Evolutionary conservation across 768 basidiomycete species (phyloP).

Genomic region (Lentinula detonsa): DNA sequence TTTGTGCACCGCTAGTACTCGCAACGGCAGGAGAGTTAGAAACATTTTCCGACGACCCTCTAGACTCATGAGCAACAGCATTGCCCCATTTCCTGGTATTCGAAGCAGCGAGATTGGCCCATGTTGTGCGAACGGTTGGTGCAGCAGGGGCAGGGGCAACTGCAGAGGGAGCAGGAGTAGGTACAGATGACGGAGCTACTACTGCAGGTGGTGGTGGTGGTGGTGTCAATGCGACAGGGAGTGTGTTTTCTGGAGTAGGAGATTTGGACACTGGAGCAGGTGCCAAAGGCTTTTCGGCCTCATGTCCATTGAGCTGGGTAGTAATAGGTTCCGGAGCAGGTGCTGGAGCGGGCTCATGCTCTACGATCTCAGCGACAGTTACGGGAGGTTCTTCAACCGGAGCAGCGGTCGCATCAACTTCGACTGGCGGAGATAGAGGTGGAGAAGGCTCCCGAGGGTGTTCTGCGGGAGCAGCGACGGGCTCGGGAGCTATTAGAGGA

Average conservation of each 20-base stretch:
- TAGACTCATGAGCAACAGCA: slow-evolving; percentile 70
- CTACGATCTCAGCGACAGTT: slow-evolving; percentile 17
- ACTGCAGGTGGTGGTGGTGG: slow-evolving; percentile 23
- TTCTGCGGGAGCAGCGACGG: slow-evolving; percentile 27
- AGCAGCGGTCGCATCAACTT: slow-evolving; percentile 15
- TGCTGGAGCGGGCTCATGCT: slow-evolving; percentile 20
- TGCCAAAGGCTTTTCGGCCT: slow-evolving; percentile 15
- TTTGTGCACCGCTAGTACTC: slow-evolving; percentile 32
- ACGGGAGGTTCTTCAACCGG: slow-evolving; percentile 21
- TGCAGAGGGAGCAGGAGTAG: slow-evolving; percentile 21
- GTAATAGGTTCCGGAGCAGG: slow-evolving; percentile 19
- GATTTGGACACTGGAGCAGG: slow-evolving; percentile 19
- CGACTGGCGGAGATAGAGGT: slow-evolving; percentile 17
- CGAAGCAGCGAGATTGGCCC: slow-evolving; percentile 88
- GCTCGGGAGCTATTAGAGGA: slow-evolving; percentile 22
- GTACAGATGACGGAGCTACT: slow-evolving; percentile 22
- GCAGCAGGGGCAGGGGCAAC: slow-evolving; percentile 26
- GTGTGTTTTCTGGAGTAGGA: slow-evolving; percentile 18
- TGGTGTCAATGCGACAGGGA: slow-evolving; percentile 17
- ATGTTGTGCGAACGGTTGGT: slow-evolving; percentile 59
- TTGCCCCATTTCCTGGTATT: slow-evolving; percentile 83
- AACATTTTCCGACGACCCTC: slow-evolving; percentile 65
- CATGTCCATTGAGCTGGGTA: neutral
- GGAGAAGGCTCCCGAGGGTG: slow-evolving; percentile 25
- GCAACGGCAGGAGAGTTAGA: slow-evolving; percentile 25